Conservation (phyloP, 257 asterid genomes). For the Solanum pinnatisectum region DNA sequence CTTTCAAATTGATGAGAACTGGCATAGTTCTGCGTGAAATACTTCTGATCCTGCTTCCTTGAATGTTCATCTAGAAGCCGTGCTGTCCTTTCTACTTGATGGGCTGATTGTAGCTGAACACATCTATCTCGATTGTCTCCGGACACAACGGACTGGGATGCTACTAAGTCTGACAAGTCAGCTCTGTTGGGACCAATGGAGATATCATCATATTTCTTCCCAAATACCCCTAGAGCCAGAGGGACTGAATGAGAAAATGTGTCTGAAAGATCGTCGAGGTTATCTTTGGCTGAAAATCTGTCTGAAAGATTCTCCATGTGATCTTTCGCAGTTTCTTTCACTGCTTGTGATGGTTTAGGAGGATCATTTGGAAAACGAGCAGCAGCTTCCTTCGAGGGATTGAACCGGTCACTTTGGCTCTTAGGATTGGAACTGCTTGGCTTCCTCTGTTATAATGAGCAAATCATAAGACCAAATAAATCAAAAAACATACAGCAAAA, state of each 20-base stretch:
- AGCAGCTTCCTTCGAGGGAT: slow-evolving; percentile 24
- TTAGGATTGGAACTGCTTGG: slow-evolving; percentile 26
- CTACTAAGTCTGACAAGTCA: slow-evolving; percentile 16
- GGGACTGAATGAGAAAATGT: slow-evolving; percentile 57
- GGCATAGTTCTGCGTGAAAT: slow-evolving; percentile 11
- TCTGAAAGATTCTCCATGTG: slow-evolving; percentile 17
- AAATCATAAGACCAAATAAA: neutral
- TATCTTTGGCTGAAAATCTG: slow-evolving; percentile 23
- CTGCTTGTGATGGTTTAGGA: slow-evolving; percentile 15
- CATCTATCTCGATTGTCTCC: slow-evolving; percentile 25
- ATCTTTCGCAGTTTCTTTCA: slow-evolving; percentile 25
- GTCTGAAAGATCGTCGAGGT: slow-evolving; percentile 14
- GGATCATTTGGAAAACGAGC: slow-evolving; percentile 28
- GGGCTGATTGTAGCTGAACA: slow-evolving; percentile 16
- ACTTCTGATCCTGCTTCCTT: slow-evolving; percentile 30
- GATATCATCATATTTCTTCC: slow-evolving; percentile 27
- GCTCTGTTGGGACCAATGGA: slow-evolving; percentile 19
- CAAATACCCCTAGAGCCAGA: slow-evolving; percentile 34
- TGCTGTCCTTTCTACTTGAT: slow-evolving; percentile 25
- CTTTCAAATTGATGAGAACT: slow-evolving; percentile 30
- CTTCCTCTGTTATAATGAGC: slow-evolving; percentile 36
- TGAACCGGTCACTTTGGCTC: slow-evolving; percentile 33
- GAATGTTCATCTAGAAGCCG: slow-evolving; percentile 30
- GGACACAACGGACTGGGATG: slow-evolving; percentile 36
- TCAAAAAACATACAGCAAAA: neutral